These are phyloP conservation scores for Cercospora sojina DNA, from an alignment of 2,329 filamentous ascomycete species.

Conservation along the genomic window DNA sequence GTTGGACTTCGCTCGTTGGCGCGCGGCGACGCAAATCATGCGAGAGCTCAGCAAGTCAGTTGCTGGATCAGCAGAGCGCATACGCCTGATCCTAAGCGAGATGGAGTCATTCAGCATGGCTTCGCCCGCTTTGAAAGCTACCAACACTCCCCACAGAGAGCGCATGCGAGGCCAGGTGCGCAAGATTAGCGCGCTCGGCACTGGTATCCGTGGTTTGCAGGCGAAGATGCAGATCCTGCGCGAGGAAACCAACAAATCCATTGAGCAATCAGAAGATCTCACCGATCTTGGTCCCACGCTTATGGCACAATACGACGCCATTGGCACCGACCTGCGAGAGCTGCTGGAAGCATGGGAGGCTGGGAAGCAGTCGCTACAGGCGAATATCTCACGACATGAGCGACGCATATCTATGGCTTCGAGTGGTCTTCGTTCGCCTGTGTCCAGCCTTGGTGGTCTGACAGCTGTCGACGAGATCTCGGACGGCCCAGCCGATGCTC, in stretches of 20 bases:
- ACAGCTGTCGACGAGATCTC: conserved; percentile 53
- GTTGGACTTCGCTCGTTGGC: conserved; percentile 76
- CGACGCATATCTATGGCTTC: conserved; percentile 53
- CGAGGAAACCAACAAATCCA: conserved; percentile 78
- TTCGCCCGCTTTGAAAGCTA: conserved; percentile 56
- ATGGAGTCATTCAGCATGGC: conserved; percentile 63
- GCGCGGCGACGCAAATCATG: conserved; percentile 72
- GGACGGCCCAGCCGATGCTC: conserved; percentile 64
- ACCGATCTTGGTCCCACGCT: conserved; percentile 72
- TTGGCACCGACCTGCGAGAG: conserved; percentile 77
- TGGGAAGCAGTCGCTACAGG: conserved; percentile 77
- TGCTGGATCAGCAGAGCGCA: conserved; percentile 60
- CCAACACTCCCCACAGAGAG: conserved; percentile 66
- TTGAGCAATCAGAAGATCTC: conserved; percentile 64
- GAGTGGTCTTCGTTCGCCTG: conserved; percentile 48
- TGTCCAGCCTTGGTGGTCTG: conserved; percentile 63
- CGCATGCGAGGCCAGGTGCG: conserved; percentile 82
- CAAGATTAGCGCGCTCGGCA: conserved; percentile 83
- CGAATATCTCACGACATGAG: conserved; percentile 78
- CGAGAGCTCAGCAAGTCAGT: conserved; percentile 63
- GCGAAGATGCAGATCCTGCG: conserved; percentile 90
- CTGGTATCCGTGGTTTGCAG: conserved; percentile 86
- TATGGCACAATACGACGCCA: conserved; percentile 89
- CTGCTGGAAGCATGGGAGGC: conserved; percentile 52
- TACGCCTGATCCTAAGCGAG: conserved; percentile 70